Conservation (phyloP, 1,139 yeast genomes). For the Magnusiomyces tetraspermus region DNA sequence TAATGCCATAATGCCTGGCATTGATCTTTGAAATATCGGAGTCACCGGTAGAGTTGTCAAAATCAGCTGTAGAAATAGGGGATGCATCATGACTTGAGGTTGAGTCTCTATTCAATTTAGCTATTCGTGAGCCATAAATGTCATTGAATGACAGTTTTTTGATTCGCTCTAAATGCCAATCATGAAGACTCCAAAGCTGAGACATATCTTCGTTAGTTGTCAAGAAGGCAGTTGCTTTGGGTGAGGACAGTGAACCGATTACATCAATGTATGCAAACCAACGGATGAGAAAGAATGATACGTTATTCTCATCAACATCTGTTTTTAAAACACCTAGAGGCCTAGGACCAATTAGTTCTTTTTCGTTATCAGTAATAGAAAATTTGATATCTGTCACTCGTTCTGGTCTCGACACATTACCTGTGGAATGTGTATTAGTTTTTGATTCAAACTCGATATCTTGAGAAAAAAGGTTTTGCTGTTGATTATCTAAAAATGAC, state of each 20-base stretch:
- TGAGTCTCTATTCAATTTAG: not conserved
- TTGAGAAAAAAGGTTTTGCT: not conserved
- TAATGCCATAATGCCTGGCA: slow-evolving; percentile 23
- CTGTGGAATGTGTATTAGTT: not conserved
- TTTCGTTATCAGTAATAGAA: not conserved
- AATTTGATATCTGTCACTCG: not conserved
- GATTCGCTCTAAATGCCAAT: slow-evolving; percentile 16
- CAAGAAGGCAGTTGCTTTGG: slow-evolving; percentile 24
- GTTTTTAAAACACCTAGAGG: slow-evolving; percentile 21
- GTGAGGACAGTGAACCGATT: slow-evolving; percentile 44
- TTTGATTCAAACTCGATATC: not conserved
- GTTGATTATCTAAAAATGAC: slow-evolving; percentile 6
- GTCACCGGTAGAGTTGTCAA: not conserved
- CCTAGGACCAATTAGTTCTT: slow-evolving; percentile 20
- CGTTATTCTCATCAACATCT: slow-evolving; percentile 32
- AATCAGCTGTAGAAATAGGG: not conserved
- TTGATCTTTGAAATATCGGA: not conserved
- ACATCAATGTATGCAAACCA: slow-evolving; percentile 70
- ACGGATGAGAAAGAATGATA: slow-evolving; percentile 52
- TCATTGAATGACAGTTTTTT: slow-evolving; percentile 9
- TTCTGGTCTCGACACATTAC: not conserved
- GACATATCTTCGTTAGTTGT: slow-evolving; percentile 22
- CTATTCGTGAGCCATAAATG: not conserved
- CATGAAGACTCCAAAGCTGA: slow-evolving; percentile 24
- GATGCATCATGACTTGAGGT: not conserved